Evolutionary conservation across 129 eudicot genomes (phyloP).

Genomic region (Tanacetum coccineum): DNA sequence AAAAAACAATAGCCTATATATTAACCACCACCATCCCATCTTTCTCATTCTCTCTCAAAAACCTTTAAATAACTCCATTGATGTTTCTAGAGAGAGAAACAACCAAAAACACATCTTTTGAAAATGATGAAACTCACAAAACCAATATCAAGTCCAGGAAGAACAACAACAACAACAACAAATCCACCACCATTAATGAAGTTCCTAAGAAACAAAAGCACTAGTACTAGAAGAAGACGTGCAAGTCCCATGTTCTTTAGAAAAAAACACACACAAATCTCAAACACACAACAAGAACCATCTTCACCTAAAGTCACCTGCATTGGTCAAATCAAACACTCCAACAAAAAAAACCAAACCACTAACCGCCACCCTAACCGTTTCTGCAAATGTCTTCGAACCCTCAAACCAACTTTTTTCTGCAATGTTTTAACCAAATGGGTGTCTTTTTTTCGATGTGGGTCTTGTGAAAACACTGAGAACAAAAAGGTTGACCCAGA

Average conservation of each 20-base stretch:
- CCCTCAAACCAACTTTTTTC: constrained; percentile 15
- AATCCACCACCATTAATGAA: constrained; percentile 55
- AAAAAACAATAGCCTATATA: constrained; percentile 23
- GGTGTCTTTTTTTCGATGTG: constrained; percentile 34
- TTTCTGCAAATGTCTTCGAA: constrained; percentile 17
- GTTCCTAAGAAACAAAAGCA: constrained; percentile 45
- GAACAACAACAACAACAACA: constrained; percentile 37
- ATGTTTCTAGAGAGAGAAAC: constrained; percentile 6
- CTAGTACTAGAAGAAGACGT: constrained; percentile 37
- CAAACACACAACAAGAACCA: constrained; percentile 38
- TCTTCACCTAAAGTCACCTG: constrained; percentile 49
- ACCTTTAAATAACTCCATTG: constrained; percentile 16
- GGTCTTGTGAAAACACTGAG: constrained; percentile 17
- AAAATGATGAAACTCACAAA: constrained; percentile 26
- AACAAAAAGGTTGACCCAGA: background rate
- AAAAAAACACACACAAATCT: constrained; percentile 33
- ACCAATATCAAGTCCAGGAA: constrained; percentile 52
- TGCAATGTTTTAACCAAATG: constrained; percentile 29
- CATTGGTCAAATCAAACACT: constrained; percentile 47
- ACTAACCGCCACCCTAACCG: constrained; percentile 17
- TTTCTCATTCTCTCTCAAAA: constrained; percentile 14
- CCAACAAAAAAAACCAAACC: constrained; percentile 25
- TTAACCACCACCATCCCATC: constrained; percentile 27
- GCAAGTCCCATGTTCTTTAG: constrained; percentile 36
- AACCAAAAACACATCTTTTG: constrained; percentile 14